Conservation (phyloP, 139 green algal genomes). For the Gonium pectorale region DNA sequence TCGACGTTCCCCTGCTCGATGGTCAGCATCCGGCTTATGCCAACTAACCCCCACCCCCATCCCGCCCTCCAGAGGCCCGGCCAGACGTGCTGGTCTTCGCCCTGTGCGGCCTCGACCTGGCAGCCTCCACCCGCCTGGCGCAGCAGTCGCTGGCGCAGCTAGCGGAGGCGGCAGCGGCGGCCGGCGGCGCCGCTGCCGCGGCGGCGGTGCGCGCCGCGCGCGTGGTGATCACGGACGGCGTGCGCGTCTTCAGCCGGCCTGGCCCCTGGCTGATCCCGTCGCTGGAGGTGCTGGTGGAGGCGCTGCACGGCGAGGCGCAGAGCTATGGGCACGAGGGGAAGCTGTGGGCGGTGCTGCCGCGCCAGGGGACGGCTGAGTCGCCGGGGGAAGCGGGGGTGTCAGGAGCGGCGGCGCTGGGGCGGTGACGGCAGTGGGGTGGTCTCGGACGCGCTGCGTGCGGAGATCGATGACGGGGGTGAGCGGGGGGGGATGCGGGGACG, state of each 20-base stretch:
- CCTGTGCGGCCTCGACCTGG: constrained; percentile 68
- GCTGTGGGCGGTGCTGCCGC: constrained; percentile 47
- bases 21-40: too few relatives aligned
- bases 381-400: too few relatives aligned
- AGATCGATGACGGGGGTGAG: too few relatives aligned
- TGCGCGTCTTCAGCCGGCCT: constrained; percentile 58
- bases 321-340: constrained; percentile 56
- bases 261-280: constrained; percentile 58
- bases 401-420: too few relatives aligned
- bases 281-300: constrained; percentile 64
- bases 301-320: constrained; percentile 63
- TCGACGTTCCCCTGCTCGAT: too few relatives aligned
- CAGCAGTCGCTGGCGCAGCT: constrained; percentile 31
- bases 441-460: too few relatives aligned
- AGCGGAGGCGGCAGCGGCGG: neutral
- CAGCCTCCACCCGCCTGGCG: constrained; percentile 29
- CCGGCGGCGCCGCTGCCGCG: neutral
- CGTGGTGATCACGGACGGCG: constrained; percentile 57
- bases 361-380: too few relatives aligned
- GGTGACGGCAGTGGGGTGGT: too few relatives aligned
- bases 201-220: neutral
- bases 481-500: too few relatives aligned
- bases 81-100: constrained; percentile 75
- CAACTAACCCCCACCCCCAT: too few relatives aligned
- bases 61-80: neutral